Base-by-base conservation (phyloP, 305 asterid genomes). In the Fraxinus greggii region DNA sequence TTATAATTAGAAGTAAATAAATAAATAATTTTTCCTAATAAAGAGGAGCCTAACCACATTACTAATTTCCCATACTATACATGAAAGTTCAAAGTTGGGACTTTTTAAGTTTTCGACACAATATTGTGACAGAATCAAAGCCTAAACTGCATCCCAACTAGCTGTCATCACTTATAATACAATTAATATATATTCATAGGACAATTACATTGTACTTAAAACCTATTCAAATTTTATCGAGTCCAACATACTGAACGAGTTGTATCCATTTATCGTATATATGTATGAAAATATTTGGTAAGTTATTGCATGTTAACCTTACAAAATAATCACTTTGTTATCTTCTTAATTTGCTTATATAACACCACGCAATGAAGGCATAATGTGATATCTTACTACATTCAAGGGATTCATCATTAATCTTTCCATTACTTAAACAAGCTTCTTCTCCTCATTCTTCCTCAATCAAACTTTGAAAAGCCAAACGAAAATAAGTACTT, bases 381-480 rank as follows among this genome's bases (percentile, higher is more conserved):
- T 83, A 80, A 84, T 79, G 86, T 23, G 89, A 89, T 89, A 48
- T 81, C 32, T 81, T 89, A 48, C 89, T 87, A 80, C 87, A 86
- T 88, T 86, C 78, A 85, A 67, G 81, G 81, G 86, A 87, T 87
- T 88, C 78, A 40, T 80, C 76, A 80, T 77, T 83, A 72, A 83
- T 78, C 67, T 70, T 78, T 36, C 36, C 70, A 78, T 33, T 86
- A 86, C 83, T 54, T 83, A 87, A 81, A 5, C 80, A 45, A 70
- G 77, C 38, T 4, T 72, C 26, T 65, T 7, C 73, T 54, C 78
- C 45, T 48, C 28, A 72, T 19, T 72, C 35, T 75, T 82, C 45
- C 28, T 67, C 75, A 54, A 79, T 78, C 84, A 59, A 79, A 73
- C 42, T 73, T 74, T 51, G 63, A 28, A 80, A 78, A 54, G 36